Evolutionary conservation across 768 basidiomycete species (phyloP).

Genomic region (Leucosporidium creatinivorum): DNA sequence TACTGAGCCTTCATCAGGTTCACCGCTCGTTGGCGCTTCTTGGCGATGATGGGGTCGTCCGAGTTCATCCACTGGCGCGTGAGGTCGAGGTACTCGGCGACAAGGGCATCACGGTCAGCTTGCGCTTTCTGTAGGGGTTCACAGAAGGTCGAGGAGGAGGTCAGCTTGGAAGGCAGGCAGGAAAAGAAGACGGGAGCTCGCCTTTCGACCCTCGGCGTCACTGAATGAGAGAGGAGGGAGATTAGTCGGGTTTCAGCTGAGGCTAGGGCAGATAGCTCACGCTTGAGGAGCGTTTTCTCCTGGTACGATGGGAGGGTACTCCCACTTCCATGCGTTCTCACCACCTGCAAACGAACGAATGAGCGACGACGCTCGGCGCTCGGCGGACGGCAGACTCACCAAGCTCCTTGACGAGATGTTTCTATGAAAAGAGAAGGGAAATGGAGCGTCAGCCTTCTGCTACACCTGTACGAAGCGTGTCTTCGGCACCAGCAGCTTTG

Average conservation of each 20-base stretch:
- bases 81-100: conserved; percentile 20
- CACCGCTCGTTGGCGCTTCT: conserved; percentile 15
- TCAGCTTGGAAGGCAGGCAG: not conserved
- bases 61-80: conserved; percentile 28
- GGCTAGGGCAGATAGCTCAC: not conserved
- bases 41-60: not conserved
- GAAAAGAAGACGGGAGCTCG: not conserved
- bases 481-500: too few relatives aligned
- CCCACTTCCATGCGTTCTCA: conserved; percentile 24
- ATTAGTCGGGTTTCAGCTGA: too few relatives aligned
- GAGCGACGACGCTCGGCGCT: too few relatives aligned
- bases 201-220: conserved; percentile 14
- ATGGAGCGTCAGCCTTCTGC: not conserved
- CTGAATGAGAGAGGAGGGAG: not conserved
- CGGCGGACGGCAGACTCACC: conserved; percentile 8
- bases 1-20: conserved; percentile 32
- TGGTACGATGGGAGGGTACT: conserved; percentile 29
- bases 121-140: conserved; percentile 12
- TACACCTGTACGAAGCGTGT: too few relatives aligned
- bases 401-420: conserved; percentile 32
- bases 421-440: not conserved
- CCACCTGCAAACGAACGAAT: too few relatives aligned
- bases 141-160: too few relatives aligned
- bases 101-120: conserved; percentile 9
- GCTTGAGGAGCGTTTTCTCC: conserved; percentile 31